These are phyloP conservation scores for Eimeria acervulina DNA, from an alignment of 169 alveolate species.

Conservation along the genomic window DNA sequence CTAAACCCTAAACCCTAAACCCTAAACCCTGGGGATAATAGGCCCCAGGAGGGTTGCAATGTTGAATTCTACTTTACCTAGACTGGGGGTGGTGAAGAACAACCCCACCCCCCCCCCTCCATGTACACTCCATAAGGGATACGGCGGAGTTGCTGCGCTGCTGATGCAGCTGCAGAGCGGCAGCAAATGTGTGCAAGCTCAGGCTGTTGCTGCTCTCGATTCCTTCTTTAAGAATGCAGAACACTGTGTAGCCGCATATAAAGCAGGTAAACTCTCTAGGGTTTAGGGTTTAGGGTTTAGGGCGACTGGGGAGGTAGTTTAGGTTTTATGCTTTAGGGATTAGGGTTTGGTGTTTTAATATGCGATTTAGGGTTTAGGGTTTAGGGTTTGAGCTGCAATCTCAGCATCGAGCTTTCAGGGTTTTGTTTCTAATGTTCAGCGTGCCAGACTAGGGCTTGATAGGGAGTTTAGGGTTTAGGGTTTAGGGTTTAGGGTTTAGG, in stretches of 20 bases:
- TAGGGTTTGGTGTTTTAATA: too few relatives aligned
- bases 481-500: conserved; percentile 13
- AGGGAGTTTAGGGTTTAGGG: conserved; percentile 12
- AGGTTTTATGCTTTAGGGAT: background rate
- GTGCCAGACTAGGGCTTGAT: too few relatives aligned
- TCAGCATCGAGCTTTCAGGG: background rate
- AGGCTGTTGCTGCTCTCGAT: conserved; percentile 18
- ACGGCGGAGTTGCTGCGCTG: conserved; percentile 41
- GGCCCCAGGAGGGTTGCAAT: background rate
- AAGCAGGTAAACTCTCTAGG: conserved; percentile 32
- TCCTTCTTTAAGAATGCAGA: background rate
- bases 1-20: background rate
- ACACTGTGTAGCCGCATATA: conserved; percentile 41
- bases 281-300: conserved; percentile 30
- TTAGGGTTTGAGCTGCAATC: background rate
- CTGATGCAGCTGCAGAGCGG: conserved; percentile 14
- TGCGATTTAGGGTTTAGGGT: conserved; percentile 11
- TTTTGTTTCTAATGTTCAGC: conserved; percentile 1
- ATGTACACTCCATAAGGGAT: conserved; percentile 25
- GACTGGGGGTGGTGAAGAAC: conserved; percentile 11
- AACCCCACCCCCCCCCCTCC: conserved; percentile 63
- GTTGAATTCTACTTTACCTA: conserved; percentile 1
- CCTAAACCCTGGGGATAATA: background rate
- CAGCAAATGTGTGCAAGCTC: conserved; percentile 28
- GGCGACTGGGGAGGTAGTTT: too few relatives aligned